Percentiles rank a stretch among this genome's conserved stretches.
These are phyloP conservation scores for Ophiostoma himal-ulmi DNA, from an alignment of 2,329 filamentous ascomycete genomes.

Conservation along the genomic window DNA sequence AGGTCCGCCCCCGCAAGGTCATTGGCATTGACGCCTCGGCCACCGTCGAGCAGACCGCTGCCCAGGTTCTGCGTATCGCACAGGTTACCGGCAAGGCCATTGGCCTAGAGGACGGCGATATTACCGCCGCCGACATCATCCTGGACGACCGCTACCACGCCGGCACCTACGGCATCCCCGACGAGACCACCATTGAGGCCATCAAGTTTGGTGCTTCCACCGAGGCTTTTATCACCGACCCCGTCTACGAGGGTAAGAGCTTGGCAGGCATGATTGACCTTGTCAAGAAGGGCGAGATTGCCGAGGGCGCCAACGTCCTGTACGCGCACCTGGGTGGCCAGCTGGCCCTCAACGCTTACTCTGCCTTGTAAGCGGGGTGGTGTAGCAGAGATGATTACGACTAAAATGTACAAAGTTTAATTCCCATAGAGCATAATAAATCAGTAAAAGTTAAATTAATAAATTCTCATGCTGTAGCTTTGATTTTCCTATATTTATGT, in stretches of 20 bases:
- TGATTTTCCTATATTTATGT: not conserved
- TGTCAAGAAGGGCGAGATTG: conserved; percentile 56
- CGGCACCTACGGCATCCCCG: conserved; percentile 61
- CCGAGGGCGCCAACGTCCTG: conserved; percentile 55
- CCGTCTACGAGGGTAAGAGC: conserved; percentile 71
- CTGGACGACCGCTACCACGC: conserved; percentile 62
- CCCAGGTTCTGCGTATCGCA: conserved; percentile 62
- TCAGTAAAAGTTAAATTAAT: not conserved
- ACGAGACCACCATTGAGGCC: conserved; percentile 58
- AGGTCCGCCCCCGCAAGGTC: conserved; percentile 45
- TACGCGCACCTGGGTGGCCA: conserved; percentile 69
- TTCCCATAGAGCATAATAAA: conserved; percentile 12
- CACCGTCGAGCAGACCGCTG: conserved; percentile 55
- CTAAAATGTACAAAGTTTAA: conserved; percentile 8
- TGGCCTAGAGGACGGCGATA: conserved; percentile 53
- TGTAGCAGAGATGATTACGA: conserved; percentile 1
- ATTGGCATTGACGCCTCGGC: conserved; percentile 63
- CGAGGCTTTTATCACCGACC: conserved; percentile 69
- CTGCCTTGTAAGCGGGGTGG: conserved; percentile 33
- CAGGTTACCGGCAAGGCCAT: conserved; percentile 57
- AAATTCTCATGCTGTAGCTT: not conserved
- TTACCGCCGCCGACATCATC: conserved; percentile 56
- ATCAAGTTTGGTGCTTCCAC: conserved; percentile 63
- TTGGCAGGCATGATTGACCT: conserved; percentile 66
- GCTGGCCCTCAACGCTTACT: conserved; percentile 63